Evolutionary conservation across 805 yeast species (phyloP).

Genomic region (Millerozyma acaciae): DNA sequence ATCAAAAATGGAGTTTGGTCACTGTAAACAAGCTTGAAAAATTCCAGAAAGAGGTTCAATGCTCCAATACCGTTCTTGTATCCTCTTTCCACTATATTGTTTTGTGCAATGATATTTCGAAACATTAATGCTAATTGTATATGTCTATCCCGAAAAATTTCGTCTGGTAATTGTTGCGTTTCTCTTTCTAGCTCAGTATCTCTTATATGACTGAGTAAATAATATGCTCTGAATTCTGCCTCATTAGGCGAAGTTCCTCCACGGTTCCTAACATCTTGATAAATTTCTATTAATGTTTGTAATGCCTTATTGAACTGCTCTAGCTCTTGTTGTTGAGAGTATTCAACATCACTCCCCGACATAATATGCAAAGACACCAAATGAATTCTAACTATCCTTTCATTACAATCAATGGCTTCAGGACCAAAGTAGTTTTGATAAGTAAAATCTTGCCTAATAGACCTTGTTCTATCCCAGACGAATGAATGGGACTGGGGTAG

Average conservation of each 20-base stretch:
- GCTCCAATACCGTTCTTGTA: conserved; percentile 49
- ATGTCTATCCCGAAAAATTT: conserved; percentile 47
- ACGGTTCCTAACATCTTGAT: conserved; percentile 68
- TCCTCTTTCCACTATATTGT: conserved; percentile 54
- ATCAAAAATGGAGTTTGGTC: conserved; percentile 58
- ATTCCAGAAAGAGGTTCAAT: conserved; percentile 55
- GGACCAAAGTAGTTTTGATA: conserved; percentile 92
- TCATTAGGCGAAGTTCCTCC: conserved; percentile 77
- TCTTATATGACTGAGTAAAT: conserved; percentile 69
- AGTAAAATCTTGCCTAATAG: conserved; percentile 94
- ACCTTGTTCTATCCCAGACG: conserved; percentile 95
- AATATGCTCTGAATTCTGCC: conserved; percentile 90
- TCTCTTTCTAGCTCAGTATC: conserved; percentile 84
- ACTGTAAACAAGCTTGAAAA: conserved; percentile 54
- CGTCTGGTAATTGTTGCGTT: conserved; percentile 60
- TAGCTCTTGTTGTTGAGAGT: conserved; percentile 90
- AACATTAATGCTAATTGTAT: conserved; percentile 73
- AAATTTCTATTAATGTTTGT: conserved; percentile 84
- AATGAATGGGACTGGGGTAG: conserved; percentile 87
- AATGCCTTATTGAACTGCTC: conserved; percentile 91
- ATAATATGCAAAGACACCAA: conserved; percentile 76
- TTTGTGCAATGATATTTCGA: conserved; percentile 63
- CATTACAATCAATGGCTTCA: conserved; percentile 91
- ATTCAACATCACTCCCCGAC: conserved; percentile 69
- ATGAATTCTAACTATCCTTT: conserved; percentile 85